A percentile compares a stretch with the other conserved stretches of the same genome.
phyloP scores from a whole-genome alignment of 202 grass and related monocot genomes.

The Tripidium arundinaceum region DNA sequence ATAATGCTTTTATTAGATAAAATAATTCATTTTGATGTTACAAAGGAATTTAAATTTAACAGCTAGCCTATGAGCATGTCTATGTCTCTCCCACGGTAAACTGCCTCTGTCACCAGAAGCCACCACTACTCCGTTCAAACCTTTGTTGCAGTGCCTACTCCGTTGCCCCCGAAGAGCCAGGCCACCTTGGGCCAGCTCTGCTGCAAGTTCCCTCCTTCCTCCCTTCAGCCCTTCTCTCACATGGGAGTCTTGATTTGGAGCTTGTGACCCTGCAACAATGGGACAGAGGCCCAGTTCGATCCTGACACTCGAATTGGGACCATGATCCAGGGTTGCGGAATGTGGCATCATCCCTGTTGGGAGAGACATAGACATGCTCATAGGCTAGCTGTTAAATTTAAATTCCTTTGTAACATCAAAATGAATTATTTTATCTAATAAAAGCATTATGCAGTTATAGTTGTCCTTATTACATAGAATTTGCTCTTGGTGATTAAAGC shows the following conservation, averaged over 20 bases:
- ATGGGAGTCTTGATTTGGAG: background rate
- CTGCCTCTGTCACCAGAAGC: background rate
- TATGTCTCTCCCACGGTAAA: background rate
- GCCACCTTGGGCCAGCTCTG: background rate
- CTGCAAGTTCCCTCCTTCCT: background rate
- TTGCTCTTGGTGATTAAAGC: slow-evolving; percentile 4
- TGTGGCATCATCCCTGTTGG: background rate
- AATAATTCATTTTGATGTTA: slow-evolving; percentile 5
- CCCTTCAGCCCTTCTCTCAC: background rate
- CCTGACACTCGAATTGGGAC: background rate
- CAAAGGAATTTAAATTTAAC: slow-evolving; percentile 14
- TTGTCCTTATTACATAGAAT: slow-evolving; percentile 1
- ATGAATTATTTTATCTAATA: background rate
- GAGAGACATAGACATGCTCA: background rate
- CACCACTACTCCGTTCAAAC: background rate
- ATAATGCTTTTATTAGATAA: background rate
- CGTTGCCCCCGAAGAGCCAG: background rate
- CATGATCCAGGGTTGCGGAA: background rate
- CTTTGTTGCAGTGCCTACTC: background rate
- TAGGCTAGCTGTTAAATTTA: background rate
- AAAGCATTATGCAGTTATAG: background rate
- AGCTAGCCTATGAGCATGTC: background rate
- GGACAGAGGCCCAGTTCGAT: background rate
- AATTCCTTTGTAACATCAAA: slow-evolving; percentile 20
- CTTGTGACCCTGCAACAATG: background rate